Evolutionary conservation across 371 early-diverging fungal species (phyloP).

Genomic region (Coemansia sp.): DNA sequence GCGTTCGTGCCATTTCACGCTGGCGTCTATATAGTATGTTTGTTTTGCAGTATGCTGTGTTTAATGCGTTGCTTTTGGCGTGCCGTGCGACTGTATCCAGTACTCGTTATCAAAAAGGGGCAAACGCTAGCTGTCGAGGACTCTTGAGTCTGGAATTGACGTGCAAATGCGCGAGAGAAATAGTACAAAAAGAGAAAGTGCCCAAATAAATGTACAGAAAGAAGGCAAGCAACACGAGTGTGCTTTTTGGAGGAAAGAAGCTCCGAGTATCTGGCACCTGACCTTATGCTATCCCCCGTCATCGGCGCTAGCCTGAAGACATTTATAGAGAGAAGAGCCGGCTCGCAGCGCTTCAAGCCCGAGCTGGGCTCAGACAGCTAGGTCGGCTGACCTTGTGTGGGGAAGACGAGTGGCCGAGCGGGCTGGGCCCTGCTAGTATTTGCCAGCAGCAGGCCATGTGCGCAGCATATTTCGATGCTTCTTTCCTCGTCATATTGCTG

Average conservation of each 20-base stretch:
- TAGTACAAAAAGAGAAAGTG: neutral
- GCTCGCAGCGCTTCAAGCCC: neutral
- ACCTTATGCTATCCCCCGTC: neutral
- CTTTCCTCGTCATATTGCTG: neutral
- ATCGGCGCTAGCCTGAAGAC: too few species aligned
- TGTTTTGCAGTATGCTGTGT: neutral
- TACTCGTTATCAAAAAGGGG: neutral
- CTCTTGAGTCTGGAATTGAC: neutral
- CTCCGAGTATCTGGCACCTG: neutral
- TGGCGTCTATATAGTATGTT: neutral
- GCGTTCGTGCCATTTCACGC: conserved; percentile 79
- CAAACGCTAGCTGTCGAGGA: neutral
- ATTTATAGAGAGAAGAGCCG: neutral
- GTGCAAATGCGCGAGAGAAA: conserved; percentile 1
- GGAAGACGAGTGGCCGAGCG: neutral
- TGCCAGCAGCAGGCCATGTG: neutral
- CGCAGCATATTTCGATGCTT: neutral
- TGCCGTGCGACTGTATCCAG: neutral
- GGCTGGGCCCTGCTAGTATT: neutral
- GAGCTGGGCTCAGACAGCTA: neutral
- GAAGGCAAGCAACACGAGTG: neutral
- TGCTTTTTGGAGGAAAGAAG: neutral
- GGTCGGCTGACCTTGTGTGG: neutral
- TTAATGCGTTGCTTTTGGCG: neutral
- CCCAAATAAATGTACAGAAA: neutral